Percentiles rank a stretch among this genome's conserved stretches.
phyloP scores from a whole-genome alignment of 2,329 filamentous ascomycete genomes.

The Diplodia sapinea region DNA sequence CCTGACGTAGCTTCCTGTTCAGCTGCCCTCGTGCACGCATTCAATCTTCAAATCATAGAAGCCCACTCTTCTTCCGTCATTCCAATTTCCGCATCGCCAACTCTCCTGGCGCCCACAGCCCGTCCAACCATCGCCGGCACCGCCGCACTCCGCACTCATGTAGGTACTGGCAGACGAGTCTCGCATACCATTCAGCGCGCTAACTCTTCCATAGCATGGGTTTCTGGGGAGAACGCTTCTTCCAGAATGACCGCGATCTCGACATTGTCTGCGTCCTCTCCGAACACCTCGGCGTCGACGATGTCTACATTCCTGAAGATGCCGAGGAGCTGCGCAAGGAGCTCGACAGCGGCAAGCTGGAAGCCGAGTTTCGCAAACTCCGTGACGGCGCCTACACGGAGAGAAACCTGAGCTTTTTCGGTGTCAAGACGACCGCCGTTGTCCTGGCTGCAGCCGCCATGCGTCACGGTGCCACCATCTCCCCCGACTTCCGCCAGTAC shows the following conservation, averaged over 20 bases:
- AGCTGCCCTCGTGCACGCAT: background rate
- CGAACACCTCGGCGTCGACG: background rate
- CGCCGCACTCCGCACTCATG: background rate
- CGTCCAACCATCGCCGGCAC: background rate
- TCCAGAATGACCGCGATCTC: background rate
- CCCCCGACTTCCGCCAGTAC: background rate
- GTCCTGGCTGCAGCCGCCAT: background rate
- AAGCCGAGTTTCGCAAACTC: background rate
- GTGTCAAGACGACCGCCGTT: background rate
- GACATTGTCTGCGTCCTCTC: background rate
- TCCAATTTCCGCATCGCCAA: background rate
- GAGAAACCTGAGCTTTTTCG: background rate
- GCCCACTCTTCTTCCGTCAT: too few relatives aligned
- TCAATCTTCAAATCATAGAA: too few relatives aligned
- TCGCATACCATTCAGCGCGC: background rate
- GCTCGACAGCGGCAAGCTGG: conserved; percentile 8
- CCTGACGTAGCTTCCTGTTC: background rate
- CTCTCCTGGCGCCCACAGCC: background rate
- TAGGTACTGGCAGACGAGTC: background rate
- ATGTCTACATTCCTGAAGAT: background rate
- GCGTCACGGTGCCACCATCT: conserved; percentile 4
- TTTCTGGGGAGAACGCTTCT: background rate
- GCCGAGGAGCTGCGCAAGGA: background rate
- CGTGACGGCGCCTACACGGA: background rate
- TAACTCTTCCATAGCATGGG: background rate